Evolutionary conservation across 495 filamentous ascomycete genomes (phyloP).

Genomic region (Oleoguttula mirabilis): DNA sequence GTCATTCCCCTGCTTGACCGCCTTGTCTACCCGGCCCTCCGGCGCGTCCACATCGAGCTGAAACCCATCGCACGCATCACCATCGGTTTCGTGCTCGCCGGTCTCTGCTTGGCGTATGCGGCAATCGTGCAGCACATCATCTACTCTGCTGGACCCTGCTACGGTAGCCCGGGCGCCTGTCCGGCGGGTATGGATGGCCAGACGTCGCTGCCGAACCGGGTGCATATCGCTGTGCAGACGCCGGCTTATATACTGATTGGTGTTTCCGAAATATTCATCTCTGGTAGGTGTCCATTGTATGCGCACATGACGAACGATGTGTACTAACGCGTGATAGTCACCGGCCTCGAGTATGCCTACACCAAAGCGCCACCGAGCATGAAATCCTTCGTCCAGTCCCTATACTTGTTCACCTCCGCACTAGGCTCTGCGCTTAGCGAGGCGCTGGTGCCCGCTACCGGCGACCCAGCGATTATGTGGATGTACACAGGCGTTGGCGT

Average conservation of each 20-base stretch:
- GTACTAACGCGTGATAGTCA: slow-evolving; percentile 35
- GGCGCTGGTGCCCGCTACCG: slow-evolving; percentile 42
- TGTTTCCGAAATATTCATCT: slow-evolving; percentile 56
- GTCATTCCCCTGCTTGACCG: slow-evolving; percentile 60
- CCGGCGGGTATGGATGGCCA: slow-evolving; percentile 16
- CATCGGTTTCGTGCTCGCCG: slow-evolving; percentile 54
- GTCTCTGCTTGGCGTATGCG: slow-evolving; percentile 51
- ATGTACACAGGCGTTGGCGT: slow-evolving; percentile 32
- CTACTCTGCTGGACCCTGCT: slow-evolving; percentile 47
- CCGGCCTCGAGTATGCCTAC: slow-evolving; percentile 61
- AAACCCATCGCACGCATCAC: slow-evolving; percentile 64
- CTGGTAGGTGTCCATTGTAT: slow-evolving; percentile 18
- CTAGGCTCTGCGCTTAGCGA: slow-evolving; percentile 42
- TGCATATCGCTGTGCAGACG: slow-evolving; percentile 34
- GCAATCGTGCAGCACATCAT: slow-evolving; percentile 62
- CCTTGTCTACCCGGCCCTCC: slow-evolving; percentile 54
- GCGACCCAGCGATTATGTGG: slow-evolving; percentile 47
- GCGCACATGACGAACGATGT: not conserved
- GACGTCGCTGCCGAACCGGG: slow-evolving; percentile 37
- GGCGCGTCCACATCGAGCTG: slow-evolving; percentile 52
- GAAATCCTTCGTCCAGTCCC: slow-evolving; percentile 53
- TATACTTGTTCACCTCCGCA: slow-evolving; percentile 49
- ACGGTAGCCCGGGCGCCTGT: slow-evolving; percentile 17
- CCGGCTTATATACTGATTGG: slow-evolving; percentile 43
- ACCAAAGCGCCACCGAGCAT: slow-evolving; percentile 56